These are phyloP conservation scores for Gnomoniopsis smithogilvyi DNA, from an alignment of 2,329 filamentous ascomycete genomes.

Conservation along the genomic window DNA sequence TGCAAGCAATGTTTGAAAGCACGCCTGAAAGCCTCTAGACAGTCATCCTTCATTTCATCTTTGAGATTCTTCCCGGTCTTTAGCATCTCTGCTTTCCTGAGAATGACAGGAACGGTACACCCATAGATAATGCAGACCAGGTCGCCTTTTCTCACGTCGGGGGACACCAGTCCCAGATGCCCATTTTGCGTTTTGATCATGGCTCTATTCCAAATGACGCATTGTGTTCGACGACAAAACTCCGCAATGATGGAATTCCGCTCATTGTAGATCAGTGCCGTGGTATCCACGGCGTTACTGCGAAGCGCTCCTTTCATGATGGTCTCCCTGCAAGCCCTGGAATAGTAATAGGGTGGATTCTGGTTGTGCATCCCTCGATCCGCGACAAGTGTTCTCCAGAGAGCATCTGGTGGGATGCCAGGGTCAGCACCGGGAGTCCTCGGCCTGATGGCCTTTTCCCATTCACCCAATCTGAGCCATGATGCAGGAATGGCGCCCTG, in stretches of 20 bases:
- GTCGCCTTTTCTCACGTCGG: conserved; percentile 18
- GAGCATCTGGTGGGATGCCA: conserved; percentile 22
- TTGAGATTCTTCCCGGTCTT: not conserved
- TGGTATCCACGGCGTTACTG: conserved; percentile 21
- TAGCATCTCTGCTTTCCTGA: not conserved
- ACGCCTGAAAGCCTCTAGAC: not conserved
- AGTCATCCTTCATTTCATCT: conserved; percentile 7
- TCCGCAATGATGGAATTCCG: conserved; percentile 26
- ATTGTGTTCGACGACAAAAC: conserved; percentile 25
- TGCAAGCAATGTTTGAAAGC: not conserved
- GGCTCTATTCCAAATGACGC: conserved; percentile 25
- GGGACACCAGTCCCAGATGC: conserved; percentile 16
- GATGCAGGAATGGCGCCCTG: conserved; percentile 22
- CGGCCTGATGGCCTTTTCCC: conserved; percentile 12
- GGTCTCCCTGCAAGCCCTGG: conserved; percentile 24
- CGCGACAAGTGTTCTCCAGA: conserved; percentile 25
- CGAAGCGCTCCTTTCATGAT: conserved; percentile 22
- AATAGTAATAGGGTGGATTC: conserved; percentile 25
- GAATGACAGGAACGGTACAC: conserved; percentile 24
- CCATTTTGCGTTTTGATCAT: conserved; percentile 21
- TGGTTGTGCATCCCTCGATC: conserved; percentile 23
- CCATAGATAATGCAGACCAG: conserved; percentile 23
- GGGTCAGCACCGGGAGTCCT: not conserved
- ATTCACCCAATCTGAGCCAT: conserved; percentile 22
- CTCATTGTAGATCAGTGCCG: conserved; percentile 25